Base-by-base conservation (phyloP, 2,329 filamentous ascomycete genomes). In the Pseudogymnoascus sp. region DNA sequence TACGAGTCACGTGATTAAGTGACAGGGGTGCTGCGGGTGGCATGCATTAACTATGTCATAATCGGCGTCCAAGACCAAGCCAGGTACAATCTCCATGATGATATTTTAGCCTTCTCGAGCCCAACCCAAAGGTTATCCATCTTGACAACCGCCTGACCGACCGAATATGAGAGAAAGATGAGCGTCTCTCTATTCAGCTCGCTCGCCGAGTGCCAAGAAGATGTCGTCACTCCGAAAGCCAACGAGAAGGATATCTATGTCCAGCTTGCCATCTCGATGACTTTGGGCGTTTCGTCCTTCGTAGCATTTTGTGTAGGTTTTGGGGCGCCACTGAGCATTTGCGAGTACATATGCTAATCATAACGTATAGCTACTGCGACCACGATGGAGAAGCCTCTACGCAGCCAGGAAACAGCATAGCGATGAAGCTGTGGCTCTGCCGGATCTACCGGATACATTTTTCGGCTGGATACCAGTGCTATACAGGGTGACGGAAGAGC, bases 381-480 rank as follows among this genome's bases (percentile, higher is more conserved):
- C 92, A 66, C 86, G 91, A 84, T 99, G 94, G 94, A 88, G 90
- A 57, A 82, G 86, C 20, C 82, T 99, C 1, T 99, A 97, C 73
- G 88, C 91, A 33, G 94, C 94, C 53, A 85, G 94, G 62, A 94
- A 92, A 75, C 86, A 87, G 68, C 86, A 89, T 65, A 84, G 84
- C 67, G 79, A 86, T 70, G 77, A 78, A 38, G 72, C 75, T 30
- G 75, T 79, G 63, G 75, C 80, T 30, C 79, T 97, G 18, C 95
- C 94, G 6, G 81, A 87, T 35, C 82, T 99, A 8, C 90, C 93
- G 15, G 84, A 92, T 71, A 88, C 84, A 50, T 86, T 96, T 70
- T 89, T 97, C 67, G 93, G 93, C 69, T 99, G 94, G 94, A 94
- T 99, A 53, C 86, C 91, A 1, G 85, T 86, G 2, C 76, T 99